Evolutionary conservation across 257 asterid genomes (phyloP).

Genomic region (Ligustrum vulgare): DNA sequence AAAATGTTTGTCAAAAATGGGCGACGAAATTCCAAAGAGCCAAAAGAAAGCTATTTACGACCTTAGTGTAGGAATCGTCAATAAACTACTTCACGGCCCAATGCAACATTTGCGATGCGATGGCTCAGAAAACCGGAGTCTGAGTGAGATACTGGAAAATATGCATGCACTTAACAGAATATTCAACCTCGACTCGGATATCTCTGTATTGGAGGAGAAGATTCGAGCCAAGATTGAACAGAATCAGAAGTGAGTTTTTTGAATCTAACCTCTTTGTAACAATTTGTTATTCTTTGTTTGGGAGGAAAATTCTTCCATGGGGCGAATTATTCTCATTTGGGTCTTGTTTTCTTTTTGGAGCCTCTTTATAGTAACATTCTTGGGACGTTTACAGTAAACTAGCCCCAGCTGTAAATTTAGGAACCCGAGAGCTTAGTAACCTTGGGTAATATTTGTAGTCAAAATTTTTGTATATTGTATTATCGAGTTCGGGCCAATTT

Average conservation of each 20-base stretch:
- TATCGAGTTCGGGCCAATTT: no score
- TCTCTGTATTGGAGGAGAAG: conserved; percentile 45
- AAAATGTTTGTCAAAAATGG: conserved; percentile 50
- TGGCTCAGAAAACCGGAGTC: conserved; percentile 35
- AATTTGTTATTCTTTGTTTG: neutral
- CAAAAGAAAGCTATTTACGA: conserved; percentile 49
- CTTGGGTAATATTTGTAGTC: no score
- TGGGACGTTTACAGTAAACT: neutral
- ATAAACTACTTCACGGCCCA: conserved; percentile 55
- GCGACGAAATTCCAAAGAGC: conserved; percentile 36
- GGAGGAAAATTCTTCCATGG: neutral
- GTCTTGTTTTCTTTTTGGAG: neutral
- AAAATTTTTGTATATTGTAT: no score
- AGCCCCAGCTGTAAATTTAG: neutral
- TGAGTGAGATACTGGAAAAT: conserved; percentile 44
- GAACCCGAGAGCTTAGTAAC: neutral
- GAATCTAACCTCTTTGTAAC: neutral
- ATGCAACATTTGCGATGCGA: conserved; percentile 52
- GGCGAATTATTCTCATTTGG: neutral
- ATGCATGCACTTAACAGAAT: conserved; percentile 53
- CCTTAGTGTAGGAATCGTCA: conserved; percentile 42
- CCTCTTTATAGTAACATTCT: neutral
- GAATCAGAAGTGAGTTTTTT: conserved; percentile 30
- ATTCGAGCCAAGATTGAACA: conserved; percentile 43
- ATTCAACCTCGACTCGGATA: conserved; percentile 48